phyloP scores from a whole-genome alignment of 129 eudicot species.

The Artemisia argyi region DNA sequence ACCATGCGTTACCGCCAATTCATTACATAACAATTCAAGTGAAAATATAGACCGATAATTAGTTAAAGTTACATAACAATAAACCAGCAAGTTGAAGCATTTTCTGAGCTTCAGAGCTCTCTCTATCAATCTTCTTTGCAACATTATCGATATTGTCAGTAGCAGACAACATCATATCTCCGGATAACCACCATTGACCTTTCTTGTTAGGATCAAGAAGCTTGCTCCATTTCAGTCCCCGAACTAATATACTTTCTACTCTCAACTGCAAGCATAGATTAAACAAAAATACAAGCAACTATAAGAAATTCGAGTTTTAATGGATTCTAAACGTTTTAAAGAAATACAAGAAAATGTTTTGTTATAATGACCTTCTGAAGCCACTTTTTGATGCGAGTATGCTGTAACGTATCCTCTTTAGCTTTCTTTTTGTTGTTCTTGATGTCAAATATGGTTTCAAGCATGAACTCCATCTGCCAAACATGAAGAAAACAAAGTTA shows the following conservation, averaged over 20 bases:
- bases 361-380: constrained; percentile 68
- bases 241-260: constrained; percentile 59
- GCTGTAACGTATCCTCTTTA: constrained; percentile 78
- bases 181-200: constrained; percentile 94
- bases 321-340: not conserved
- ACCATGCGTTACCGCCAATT: no score
- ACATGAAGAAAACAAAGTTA: constrained; percentile 20
- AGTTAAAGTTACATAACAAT: no score
- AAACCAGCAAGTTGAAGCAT: constrained; percentile 91
- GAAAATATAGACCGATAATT: no score
- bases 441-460: constrained; percentile 86
- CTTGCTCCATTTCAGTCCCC: constrained; percentile 85
- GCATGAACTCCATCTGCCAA: constrained; percentile 91
- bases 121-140: constrained; percentile 65
- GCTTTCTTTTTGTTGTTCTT: constrained; percentile 79
- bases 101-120: constrained; percentile 72
- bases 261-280: constrained; percentile 47
- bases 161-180: constrained; percentile 41
- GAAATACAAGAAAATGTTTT: not conserved
- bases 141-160: constrained; percentile 45
- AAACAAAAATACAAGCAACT: not conserved
- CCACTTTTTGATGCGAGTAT: constrained; percentile 81
- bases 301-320: not conserved
- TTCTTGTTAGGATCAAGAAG: constrained; percentile 84
- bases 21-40: no score